Evolutionary conservation across 164 flowering plant genomes (phyloP).

Genomic region (Malania oleifera): DNA sequence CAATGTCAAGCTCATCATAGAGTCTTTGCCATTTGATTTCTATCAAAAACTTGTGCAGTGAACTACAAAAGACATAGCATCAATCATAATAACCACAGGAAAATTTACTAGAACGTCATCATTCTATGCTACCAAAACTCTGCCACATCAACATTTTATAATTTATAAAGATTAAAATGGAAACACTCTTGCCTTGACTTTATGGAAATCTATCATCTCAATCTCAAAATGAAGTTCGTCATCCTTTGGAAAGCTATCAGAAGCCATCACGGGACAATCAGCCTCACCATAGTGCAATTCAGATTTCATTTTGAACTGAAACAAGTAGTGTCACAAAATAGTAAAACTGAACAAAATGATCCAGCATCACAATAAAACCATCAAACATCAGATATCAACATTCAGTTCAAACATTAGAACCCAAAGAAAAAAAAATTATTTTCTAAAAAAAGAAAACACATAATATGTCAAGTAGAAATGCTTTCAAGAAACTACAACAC

Average conservation of each 20-base stretch:
- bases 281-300: slow-evolving; percentile 88
- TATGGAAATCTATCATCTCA: slow-evolving; percentile 80
- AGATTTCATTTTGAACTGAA: slow-evolving; percentile 91
- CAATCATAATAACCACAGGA: neutral
- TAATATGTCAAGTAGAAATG: too few species aligned
- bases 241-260: slow-evolving; percentile 72
- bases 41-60: too few species aligned
- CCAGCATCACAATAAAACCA: neutral
- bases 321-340: slow-evolving; percentile 10
- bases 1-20: too few species aligned
- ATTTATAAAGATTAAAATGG: neutral
- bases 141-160: neutral
- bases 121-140: neutral
- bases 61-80: neutral
- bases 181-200: slow-evolving; percentile 65
- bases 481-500: neutral
- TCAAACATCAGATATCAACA: neutral
- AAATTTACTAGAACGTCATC: neutral
- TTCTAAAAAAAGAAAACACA: too few species aligned
- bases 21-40: too few species aligned
- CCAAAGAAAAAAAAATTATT: neutral
- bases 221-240: slow-evolving; percentile 96
- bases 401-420: neutral
- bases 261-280: slow-evolving; percentile 72
- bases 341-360: neutral